phyloP scores from a whole-genome alignment of 2,329 filamentous ascomycete species.

The Neospermospora avenae region DNA sequence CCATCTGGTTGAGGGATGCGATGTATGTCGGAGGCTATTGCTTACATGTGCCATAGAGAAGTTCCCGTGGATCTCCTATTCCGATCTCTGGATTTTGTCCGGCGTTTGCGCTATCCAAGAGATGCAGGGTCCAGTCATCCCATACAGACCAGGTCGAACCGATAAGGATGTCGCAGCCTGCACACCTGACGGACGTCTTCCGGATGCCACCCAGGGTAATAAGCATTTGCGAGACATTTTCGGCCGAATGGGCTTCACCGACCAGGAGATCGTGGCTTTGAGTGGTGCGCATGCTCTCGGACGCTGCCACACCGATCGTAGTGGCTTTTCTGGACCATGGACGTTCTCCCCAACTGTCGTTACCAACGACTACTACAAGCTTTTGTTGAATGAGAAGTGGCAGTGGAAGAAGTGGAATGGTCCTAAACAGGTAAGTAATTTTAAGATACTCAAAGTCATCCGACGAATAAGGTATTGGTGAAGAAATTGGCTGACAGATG shows the following conservation, averaged over 20 bases:
- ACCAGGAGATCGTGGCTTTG: conserved; percentile 93
- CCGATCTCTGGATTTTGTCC: conserved; percentile 91
- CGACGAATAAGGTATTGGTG: not conserved
- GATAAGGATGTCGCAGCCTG: conserved; percentile 80
- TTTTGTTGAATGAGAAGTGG: conserved; percentile 92
- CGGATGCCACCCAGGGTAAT: conserved; percentile 74
- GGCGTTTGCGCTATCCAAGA: conserved; percentile 89
- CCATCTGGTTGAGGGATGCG: not conserved
- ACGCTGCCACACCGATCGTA: conserved; percentile 84
- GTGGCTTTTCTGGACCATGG: conserved; percentile 86
- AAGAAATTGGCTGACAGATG: conserved; percentile 12
- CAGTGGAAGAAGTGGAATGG: conserved; percentile 87
- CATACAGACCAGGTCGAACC: conserved; percentile 80
- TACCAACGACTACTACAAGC: conserved; percentile 92
- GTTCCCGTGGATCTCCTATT: conserved; percentile 95
- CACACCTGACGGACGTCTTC: conserved; percentile 89
- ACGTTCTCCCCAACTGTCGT: conserved; percentile 87
- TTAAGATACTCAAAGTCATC: not conserved
- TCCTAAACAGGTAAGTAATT: conserved; percentile 59
- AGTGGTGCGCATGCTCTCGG: conserved; percentile 83
- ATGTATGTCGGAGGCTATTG: not conserved
- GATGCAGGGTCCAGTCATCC: conserved; percentile 84
- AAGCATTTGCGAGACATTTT: conserved; percentile 90
- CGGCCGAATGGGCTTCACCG: conserved; percentile 95
- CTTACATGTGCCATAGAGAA: conserved; percentile 47